These are phyloP conservation scores for Scutellaria minor DNA, from an alignment of 257 asterid species.

Conservation along the genomic window DNA sequence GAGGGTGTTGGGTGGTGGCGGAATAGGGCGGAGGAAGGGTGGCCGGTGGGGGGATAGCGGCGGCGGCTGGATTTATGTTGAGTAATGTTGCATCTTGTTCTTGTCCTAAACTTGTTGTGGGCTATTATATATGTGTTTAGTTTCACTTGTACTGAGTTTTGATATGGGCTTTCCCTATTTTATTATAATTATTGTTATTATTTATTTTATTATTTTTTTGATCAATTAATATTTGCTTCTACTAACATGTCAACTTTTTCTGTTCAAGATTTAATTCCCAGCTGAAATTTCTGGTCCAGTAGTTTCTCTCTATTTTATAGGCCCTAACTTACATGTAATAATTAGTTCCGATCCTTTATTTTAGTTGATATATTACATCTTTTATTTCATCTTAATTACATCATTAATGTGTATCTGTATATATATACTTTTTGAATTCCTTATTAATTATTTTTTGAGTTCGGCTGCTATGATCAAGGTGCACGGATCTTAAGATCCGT, in stretches of 20 bases:
- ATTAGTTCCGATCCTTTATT: not conserved
- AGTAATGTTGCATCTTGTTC: conserved; percentile 19
- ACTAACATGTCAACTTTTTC: conserved; percentile 39
- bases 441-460: too few species aligned
- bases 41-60: conserved; percentile 32
- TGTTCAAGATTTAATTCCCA: conserved; percentile 44
- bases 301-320: conserved; percentile 26
- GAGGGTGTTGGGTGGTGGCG: conserved; percentile 23
- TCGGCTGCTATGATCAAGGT: too few species aligned
- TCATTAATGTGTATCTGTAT: not conserved
- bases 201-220: not conserved
- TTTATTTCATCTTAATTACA: not conserved
- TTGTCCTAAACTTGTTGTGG: conserved; percentile 28
- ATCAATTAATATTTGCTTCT: conserved; percentile 28
- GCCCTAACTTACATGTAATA: conserved; percentile 20
- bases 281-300: conserved; percentile 47
- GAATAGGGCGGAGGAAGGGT: conserved; percentile 29
- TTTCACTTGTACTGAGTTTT: conserved; percentile 30
- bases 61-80: conserved; percentile 47
- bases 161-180: conserved; percentile 43
- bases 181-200: not conserved
- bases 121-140: conserved; percentile 26
- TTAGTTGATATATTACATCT: not conserved
- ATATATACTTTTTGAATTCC: not conserved
- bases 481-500: too few species aligned